Evolutionary conservation across 2,329 filamentous ascomycete species (phyloP).

Genomic region (Monascus ruber): DNA sequence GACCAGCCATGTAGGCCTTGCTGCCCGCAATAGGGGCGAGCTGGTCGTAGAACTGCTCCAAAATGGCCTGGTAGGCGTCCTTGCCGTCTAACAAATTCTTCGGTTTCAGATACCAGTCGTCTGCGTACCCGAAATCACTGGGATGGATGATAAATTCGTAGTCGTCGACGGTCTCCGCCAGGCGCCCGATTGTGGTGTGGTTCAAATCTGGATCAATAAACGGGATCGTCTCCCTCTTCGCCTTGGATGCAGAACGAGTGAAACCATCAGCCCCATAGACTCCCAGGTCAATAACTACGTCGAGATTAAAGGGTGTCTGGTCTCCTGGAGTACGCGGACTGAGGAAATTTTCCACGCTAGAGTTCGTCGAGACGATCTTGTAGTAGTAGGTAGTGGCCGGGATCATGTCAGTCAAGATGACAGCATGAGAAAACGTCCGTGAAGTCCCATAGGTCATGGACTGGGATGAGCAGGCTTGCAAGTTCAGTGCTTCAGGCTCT

Average conservation of each 20-base stretch:
- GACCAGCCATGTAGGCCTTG: slow-evolving; percentile 46
- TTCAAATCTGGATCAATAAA: slow-evolving; percentile 41
- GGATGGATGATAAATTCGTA: slow-evolving; percentile 40
- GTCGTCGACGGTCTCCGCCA: slow-evolving; percentile 41
- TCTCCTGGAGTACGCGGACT: slow-evolving; percentile 45
- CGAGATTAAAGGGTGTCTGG: slow-evolving; percentile 42
- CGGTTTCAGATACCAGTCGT: slow-evolving; percentile 42
- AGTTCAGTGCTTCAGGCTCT: slow-evolving; percentile 27
- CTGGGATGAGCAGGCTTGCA: slow-evolving; percentile 33
- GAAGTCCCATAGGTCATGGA: slow-evolving; percentile 44
- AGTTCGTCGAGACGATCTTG: slow-evolving; percentile 47
- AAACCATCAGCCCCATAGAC: slow-evolving; percentile 44
- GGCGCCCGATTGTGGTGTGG: slow-evolving; percentile 47
- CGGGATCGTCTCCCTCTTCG: slow-evolving; percentile 41
- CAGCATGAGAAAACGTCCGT: slow-evolving; percentile 43
- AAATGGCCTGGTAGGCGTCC: slow-evolving; percentile 45
- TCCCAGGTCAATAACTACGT: slow-evolving; percentile 44
- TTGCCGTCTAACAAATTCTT: slow-evolving; percentile 39
- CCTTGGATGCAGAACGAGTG: slow-evolving; percentile 35
- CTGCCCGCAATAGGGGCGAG: slow-evolving; percentile 42
- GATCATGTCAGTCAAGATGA: slow-evolving; percentile 35
- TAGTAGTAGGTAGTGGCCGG: slow-evolving; percentile 51
- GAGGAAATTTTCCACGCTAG: slow-evolving; percentile 42
- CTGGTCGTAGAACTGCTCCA: slow-evolving; percentile 47
- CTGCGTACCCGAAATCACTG: slow-evolving; percentile 46